phyloP scores from a whole-genome alignment of 78 protist genomes.

The Andalucia godoyi region DNA sequence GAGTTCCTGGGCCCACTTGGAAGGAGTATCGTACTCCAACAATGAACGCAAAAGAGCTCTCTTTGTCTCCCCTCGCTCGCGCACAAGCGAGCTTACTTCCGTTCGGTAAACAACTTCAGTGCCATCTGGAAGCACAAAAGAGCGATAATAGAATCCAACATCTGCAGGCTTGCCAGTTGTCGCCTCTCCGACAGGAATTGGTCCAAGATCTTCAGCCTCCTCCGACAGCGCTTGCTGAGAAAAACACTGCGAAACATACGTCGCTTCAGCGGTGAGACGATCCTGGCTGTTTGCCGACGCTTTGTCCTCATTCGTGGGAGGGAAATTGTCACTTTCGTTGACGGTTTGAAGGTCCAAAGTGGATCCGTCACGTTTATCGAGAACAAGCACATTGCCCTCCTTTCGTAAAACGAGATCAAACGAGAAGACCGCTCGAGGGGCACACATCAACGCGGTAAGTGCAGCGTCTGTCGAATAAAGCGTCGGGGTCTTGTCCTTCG shows the following conservation, averaged over 20 bases:
- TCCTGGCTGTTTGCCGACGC: conserved; percentile 24
- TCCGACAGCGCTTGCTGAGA: conserved; percentile 35
- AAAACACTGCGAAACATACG: conserved; percentile 43
- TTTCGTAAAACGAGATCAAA: conserved; percentile 61
- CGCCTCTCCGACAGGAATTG: no score
- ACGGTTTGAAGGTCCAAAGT: conserved; percentile 41
- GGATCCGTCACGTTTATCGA: conserved; percentile 58
- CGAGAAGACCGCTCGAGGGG: conserved; percentile 47
- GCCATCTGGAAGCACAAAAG: no score
- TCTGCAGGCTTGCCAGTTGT: no score
- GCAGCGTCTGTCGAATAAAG: conserved; percentile 62
- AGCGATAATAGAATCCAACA: no score
- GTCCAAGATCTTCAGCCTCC: no score
- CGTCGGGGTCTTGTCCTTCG: no score
- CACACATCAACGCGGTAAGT: conserved; percentile 54
- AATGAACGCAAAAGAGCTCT: no score
- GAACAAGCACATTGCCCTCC: conserved; percentile 41
- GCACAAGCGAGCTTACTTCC: no score
- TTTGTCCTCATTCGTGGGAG: conserved; percentile 46
- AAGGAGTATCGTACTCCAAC: no score
- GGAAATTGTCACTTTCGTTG: conserved; percentile 43
- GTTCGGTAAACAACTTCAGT: no score
- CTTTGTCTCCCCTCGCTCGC: no score
- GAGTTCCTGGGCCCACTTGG: no score
- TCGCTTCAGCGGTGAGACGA: conserved; percentile 58